Percentiles rank a stretch among this genome's conserved stretches.
Conservation (phyloP, 2,329 filamentous ascomycete genomes). For the Fusarium chuoi region DNA sequence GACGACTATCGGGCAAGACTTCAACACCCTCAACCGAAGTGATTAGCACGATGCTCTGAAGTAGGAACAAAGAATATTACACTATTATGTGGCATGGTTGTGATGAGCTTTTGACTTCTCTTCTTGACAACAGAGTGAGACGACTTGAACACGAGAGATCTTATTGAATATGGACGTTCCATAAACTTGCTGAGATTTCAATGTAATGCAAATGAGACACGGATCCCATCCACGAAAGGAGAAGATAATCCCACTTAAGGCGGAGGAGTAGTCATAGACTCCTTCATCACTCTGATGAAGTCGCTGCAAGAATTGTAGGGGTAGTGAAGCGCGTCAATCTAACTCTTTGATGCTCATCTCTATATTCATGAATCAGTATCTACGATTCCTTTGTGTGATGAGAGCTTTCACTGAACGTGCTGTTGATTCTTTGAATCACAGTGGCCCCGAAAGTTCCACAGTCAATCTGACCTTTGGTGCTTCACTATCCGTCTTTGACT, state of each 20-base stretch:
- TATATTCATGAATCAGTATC: background rate
- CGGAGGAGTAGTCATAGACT: rapidly evolving
- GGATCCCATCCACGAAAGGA: rapidly evolving
- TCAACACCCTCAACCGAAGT: rapidly evolving
- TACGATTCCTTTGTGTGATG: rapidly evolving
- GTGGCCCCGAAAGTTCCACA: no score
- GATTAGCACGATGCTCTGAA: rapidly evolving
- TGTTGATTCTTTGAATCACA: background rate
- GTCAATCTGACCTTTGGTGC: rapidly evolving
- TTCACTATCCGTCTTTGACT: background rate
- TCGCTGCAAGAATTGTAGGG: rapidly evolving
- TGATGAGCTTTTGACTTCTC: rapidly evolving
- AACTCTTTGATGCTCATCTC: background rate
- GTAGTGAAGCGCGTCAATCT: background rate
- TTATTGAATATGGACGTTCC: rapidly evolving
- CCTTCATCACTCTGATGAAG: rapidly evolving
- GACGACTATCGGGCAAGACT: rapidly evolving
- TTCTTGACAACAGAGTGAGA: rapidly evolving
- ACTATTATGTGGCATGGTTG: rapidly evolving
- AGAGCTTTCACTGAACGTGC: rapidly evolving
- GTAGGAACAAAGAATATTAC: rapidly evolving
- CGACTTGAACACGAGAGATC: rapidly evolving
- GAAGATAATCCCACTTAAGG: rapidly evolving
- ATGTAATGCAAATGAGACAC: rapidly evolving
- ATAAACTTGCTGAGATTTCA: rapidly evolving